A percentile compares a stretch with the other conserved stretches of the same genome.
Conservation (phyloP, 2,329 filamentous ascomycete genomes). For the Diaporthe vexans region DNA sequence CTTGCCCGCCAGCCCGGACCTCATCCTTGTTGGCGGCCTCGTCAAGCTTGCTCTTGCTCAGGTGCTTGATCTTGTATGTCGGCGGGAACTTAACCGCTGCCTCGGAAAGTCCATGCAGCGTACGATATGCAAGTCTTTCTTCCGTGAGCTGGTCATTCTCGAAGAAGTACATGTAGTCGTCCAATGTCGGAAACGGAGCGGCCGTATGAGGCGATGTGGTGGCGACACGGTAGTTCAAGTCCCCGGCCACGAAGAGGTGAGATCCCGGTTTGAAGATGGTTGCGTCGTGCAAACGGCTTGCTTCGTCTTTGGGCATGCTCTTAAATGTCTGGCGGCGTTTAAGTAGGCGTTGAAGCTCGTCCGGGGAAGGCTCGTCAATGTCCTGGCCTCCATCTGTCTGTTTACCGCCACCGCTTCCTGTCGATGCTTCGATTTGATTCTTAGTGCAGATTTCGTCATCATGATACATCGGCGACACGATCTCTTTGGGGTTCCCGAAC, state of each 20-base stretch:
- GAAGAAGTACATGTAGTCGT: conserved; percentile 78
- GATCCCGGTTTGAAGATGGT: conserved; percentile 82
- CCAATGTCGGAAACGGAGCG: conserved; percentile 74
- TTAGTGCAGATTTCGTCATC: conserved; percentile 33
- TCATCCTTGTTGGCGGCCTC: conserved; percentile 47
- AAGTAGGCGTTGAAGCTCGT: conserved; percentile 45
- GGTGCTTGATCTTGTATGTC: conserved; percentile 88
- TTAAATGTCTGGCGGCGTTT: conserved; percentile 26
- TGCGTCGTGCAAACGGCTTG: conserved; percentile 62
- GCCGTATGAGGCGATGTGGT: conserved; percentile 72
- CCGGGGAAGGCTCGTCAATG: conserved; percentile 44
- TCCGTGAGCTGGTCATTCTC: conserved; percentile 82
- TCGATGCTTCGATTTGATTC: conserved; percentile 38
- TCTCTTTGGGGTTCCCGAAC: conserved; percentile 39
- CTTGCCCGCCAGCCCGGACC: conserved; percentile 45
- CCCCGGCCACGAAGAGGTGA: conserved; percentile 89
- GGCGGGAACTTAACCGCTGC: conserved; percentile 84
- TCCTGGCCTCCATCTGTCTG: conserved; percentile 41
- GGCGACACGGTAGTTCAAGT: conserved; percentile 94
- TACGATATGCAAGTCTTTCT: conserved; percentile 77
- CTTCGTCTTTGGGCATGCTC: conserved; percentile 51
- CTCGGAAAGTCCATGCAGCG: conserved; percentile 84
- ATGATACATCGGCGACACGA: conserved; percentile 34
- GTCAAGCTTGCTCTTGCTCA: conserved; percentile 50
- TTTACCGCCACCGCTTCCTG: conserved; percentile 14